Conservation (phyloP, 2,329 filamentous ascomycete species). For the Colletotrichum theobromicola region DNA sequence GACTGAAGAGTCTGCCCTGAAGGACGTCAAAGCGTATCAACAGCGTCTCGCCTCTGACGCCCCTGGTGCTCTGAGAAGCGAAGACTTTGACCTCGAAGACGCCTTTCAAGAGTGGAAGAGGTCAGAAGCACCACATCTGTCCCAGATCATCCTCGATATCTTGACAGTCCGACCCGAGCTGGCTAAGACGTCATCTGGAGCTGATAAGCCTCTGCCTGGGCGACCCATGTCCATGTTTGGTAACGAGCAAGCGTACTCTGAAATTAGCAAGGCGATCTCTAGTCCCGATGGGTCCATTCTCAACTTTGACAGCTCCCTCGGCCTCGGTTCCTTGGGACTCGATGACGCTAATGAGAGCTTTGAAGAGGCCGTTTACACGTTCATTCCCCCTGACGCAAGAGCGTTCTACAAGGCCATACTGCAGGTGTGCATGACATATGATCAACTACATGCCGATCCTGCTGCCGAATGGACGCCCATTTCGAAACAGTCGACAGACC, state of each 20-base stretch:
- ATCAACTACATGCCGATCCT: conserved; percentile 61
- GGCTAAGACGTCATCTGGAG: conserved; percentile 73
- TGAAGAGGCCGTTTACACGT: conserved; percentile 78
- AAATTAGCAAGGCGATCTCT: conserved; percentile 57
- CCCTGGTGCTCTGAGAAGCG: conserved; percentile 75
- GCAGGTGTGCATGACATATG: conserved; percentile 74
- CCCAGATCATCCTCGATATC: conserved; percentile 92
- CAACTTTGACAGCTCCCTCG: conserved; percentile 70
- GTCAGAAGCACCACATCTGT: conserved; percentile 84
- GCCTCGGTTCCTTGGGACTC: conserved; percentile 70
- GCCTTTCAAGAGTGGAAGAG: conserved; percentile 91
- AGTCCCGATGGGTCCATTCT: conserved; percentile 48
- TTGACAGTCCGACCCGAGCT: conserved; percentile 85
- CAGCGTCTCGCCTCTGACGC: conserved; percentile 83
- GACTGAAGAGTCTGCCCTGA: conserved; percentile 90
- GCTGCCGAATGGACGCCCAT: conserved; percentile 56
- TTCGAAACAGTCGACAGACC: conserved; percentile 81
- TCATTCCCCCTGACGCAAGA: conserved; percentile 85
- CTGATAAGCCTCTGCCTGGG: conserved; percentile 43
- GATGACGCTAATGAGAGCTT: conserved; percentile 58
- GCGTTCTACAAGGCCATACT: conserved; percentile 84
- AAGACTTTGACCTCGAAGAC: conserved; percentile 91
- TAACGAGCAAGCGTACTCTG: conserved; percentile 57
- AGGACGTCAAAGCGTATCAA: conserved; percentile 93
- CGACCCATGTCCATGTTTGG: conserved; percentile 50